These are phyloP conservation scores for Suillus subaureus DNA, from an alignment of 768 basidiomycete species.

Conservation along the genomic window DNA sequence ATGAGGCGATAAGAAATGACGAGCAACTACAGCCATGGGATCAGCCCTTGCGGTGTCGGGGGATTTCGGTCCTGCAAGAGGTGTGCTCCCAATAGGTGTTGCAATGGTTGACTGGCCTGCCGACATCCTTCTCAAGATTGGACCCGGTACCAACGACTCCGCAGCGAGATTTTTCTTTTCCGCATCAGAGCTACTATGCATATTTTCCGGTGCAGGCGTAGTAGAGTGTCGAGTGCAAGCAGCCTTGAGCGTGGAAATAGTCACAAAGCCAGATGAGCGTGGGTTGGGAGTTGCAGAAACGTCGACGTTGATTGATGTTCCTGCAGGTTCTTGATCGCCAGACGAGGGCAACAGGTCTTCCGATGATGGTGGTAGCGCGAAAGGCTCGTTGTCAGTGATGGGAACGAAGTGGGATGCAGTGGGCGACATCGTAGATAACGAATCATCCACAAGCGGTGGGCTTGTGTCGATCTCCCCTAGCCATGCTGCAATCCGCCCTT, in stretches of 20 bases:
- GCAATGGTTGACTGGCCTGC: background rate
- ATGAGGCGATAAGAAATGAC: slow-evolving; percentile 23
- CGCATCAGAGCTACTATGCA: background rate
- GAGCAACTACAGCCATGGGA: background rate
- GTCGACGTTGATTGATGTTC: slow-evolving; percentile 16
- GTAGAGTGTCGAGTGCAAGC: slow-evolving; percentile 7
- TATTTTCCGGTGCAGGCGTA: background rate
- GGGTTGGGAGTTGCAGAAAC: slow-evolving; percentile 57
- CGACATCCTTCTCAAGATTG: slow-evolving; percentile 7
- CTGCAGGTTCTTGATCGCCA: slow-evolving; percentile 10
- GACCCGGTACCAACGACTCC: background rate
- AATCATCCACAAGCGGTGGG: slow-evolving; percentile 47
- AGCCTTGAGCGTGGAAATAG: slow-evolving; percentile 55
- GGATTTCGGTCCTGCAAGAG: background rate
- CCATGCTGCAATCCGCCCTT: slow-evolving; percentile 80
- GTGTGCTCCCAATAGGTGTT: background rate
- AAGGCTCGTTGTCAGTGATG: slow-evolving; percentile 26
- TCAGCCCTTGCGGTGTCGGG: background rate
- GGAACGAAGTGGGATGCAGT: slow-evolving; percentile 29
- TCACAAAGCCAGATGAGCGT: slow-evolving; percentile 76
- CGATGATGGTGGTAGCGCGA: slow-evolving; percentile 13
- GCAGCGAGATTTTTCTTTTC: background rate
- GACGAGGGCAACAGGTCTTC: slow-evolving; percentile 24
- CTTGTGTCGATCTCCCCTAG: slow-evolving; percentile 63
- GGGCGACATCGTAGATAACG: slow-evolving; percentile 36